A percentile compares a stretch with the other conserved stretches of the same genome.
phyloP scores from a whole-genome alignment of 805 yeast genomes.

The Clavispora fructus region DNA sequence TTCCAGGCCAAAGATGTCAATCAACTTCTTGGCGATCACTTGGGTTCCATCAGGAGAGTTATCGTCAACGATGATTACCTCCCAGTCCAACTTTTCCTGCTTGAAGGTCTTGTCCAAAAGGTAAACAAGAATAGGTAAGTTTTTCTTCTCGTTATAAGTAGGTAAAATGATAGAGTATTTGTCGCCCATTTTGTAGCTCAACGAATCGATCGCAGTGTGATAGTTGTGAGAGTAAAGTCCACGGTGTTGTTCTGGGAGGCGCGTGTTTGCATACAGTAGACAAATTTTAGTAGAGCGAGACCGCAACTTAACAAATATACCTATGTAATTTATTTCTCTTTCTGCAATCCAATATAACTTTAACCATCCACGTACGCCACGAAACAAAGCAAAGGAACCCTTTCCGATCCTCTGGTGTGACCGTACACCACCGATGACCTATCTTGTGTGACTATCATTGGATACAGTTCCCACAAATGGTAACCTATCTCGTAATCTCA shows the following conservation, averaged over 20 bases:
- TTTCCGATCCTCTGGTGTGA: neutral
- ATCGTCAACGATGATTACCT: constrained; percentile 71
- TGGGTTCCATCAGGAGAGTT: constrained; percentile 82
- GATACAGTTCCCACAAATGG: neutral
- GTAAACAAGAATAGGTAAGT: constrained; percentile 62
- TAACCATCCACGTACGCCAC: neutral
- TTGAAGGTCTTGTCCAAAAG: constrained; percentile 64
- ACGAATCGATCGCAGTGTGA: neutral
- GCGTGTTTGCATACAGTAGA: neutral
- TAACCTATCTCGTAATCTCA: neutral
- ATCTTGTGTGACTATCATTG: neutral
- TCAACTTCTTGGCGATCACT: constrained; percentile 58
- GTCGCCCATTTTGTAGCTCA: constrained; percentile 17
- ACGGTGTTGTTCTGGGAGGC: neutral
- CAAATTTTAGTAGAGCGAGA: neutral
- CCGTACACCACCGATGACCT: neutral
- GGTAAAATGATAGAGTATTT: constrained; percentile 75
- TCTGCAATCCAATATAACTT: neutral
- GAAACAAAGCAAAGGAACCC: neutral
- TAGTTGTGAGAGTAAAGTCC: neutral
- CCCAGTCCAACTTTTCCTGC: constrained; percentile 61
- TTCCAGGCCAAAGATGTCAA: constrained; percentile 51
- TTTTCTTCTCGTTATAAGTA: constrained; percentile 67
- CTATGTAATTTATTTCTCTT: neutral
- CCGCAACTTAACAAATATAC: neutral